Percentiles rank a stretch among this genome's conserved stretches.
These are phyloP conservation scores for Antitrichia curtipendula DNA, from an alignment of 225 moss, liverwort and hornwort genomes.

Conservation along the genomic window DNA sequence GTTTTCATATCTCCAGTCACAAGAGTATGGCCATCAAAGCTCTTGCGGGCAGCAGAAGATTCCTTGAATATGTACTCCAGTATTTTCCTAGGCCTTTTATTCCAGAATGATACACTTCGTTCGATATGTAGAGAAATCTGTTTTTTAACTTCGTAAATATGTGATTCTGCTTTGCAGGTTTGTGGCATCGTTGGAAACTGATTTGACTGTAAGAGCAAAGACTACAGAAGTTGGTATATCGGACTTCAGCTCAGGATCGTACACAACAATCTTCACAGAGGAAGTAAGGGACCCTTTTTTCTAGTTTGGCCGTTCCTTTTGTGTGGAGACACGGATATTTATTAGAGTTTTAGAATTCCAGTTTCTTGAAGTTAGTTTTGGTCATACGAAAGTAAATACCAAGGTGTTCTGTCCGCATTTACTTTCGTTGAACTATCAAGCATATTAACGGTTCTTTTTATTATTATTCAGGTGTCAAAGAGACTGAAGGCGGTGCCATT, in stretches of 20 bases:
- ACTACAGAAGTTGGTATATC: constrained; percentile 64
- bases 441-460: background rate
- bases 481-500: constrained; percentile 84
- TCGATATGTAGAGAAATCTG: background rate
- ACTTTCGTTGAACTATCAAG: background rate
- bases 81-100: background rate
- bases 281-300: constrained; percentile 38
- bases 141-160: background rate
- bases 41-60: background rate
- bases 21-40: background rate
- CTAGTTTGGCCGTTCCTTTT: background rate
- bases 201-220: constrained; percentile 82
- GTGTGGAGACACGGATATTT: background rate
- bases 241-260: constrained; percentile 90
- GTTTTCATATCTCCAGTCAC: background rate
- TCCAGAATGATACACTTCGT: background rate
- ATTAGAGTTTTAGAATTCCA: background rate
- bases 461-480: constrained; percentile 34
- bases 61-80: background rate
- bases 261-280: constrained; percentile 88
- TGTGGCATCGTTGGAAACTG: constrained; percentile 83
- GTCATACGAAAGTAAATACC: background rate
- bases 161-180: constrained; percentile 41
- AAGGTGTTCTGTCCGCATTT: background rate
- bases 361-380: background rate